Conservation (phyloP, 768 basidiomycete genomes). For the Holtermannia corniformis region DNA sequence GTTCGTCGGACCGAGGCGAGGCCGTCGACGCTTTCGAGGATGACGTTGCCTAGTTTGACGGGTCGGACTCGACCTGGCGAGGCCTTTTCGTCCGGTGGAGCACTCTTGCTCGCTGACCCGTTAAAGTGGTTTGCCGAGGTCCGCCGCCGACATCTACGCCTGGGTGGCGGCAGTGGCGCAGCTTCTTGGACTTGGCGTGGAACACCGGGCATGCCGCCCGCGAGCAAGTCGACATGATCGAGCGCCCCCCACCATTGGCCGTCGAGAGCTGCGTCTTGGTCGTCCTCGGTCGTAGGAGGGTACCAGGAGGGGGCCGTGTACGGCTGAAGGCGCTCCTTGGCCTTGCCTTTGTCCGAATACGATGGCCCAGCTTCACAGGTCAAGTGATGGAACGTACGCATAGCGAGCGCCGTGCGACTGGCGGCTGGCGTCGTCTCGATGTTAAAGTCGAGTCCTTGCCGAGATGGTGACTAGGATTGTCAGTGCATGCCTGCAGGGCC, state of each 20-base stretch:
- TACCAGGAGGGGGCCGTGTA: conserved; percentile 27
- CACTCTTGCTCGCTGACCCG: background rate
- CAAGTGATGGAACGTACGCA: conserved; percentile 15
- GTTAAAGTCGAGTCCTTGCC: conserved; percentile 22
- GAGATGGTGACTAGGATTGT: conserved; percentile 11
- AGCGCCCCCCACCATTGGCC: conserved; percentile 25
- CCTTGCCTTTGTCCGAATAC: conserved; percentile 31
- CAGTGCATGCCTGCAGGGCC: no score
- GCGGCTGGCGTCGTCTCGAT: conserved; percentile 25
- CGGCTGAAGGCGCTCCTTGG: conserved; percentile 17
- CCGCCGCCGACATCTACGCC: conserved; percentile 3
- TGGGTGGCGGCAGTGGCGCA: background rate
- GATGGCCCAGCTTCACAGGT: conserved; percentile 20
- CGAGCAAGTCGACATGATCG: conserved; percentile 19
- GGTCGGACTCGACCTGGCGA: background rate
- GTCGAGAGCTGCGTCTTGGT: conserved; percentile 21
- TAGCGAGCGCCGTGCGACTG: conserved; percentile 21
- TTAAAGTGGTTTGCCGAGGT: background rate
- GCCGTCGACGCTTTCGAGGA: conserved; percentile 21
- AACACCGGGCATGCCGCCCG: conserved; percentile 18
- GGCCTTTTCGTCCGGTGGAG: no score
- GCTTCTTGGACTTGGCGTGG: conserved; percentile 12
- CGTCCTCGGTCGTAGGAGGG: conserved; percentile 11
- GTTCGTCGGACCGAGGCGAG: conserved; percentile 12
- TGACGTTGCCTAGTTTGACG: conserved; percentile 9